Percentiles rank a stretch among this genome's conserved stretches.
Conservation (phyloP, 352 stramenopile genomes). For the Globisporangium nodosum region DNA sequence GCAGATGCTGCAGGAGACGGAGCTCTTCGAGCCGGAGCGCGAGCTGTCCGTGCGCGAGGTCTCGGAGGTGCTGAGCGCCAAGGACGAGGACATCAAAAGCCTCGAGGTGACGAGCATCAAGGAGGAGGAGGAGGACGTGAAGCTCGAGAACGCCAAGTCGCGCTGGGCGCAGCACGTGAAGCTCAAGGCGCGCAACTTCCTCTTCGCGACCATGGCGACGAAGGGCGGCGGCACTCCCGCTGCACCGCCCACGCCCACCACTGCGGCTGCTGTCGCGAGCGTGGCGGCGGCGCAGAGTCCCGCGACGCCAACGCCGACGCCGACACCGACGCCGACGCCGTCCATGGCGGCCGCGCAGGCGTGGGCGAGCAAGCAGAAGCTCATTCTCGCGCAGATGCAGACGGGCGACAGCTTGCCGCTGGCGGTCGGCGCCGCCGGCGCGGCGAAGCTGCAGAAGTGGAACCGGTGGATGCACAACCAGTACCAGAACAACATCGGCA, state of each 20-base stretch:
- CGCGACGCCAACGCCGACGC: neutral
- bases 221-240: slow-evolving; percentile 10
- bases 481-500: slow-evolving; percentile 69
- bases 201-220: slow-evolving; percentile 50
- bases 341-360: slow-evolving; percentile 51
- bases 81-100: slow-evolving; percentile 51
- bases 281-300: no score
- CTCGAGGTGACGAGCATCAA: slow-evolving; percentile 85
- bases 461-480: slow-evolving; percentile 74
- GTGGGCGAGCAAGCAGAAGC: slow-evolving; percentile 74
- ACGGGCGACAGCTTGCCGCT: slow-evolving; percentile 17
- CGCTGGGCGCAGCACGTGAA: slow-evolving; percentile 85
- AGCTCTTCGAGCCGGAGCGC: slow-evolving; percentile 77
- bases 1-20: slow-evolving; percentile 80
- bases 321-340: slow-evolving; percentile 14
- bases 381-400: slow-evolving; percentile 53
- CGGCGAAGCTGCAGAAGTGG: slow-evolving; percentile 81
- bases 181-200: slow-evolving; percentile 72
- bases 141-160: slow-evolving; percentile 77
- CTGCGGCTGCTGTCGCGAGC: slow-evolving; percentile 2
- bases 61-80: slow-evolving; percentile 66
- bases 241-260: slow-evolving; percentile 3
- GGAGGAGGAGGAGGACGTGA: slow-evolving; percentile 76
- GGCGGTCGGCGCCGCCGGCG: slow-evolving; percentile 20
- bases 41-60: slow-evolving; percentile 68